Evolutionary conservation across 768 basidiomycete species (phyloP), one percentile per base, ranked within the genome.

Genomic region (Gymnopilus junonius): DNA sequence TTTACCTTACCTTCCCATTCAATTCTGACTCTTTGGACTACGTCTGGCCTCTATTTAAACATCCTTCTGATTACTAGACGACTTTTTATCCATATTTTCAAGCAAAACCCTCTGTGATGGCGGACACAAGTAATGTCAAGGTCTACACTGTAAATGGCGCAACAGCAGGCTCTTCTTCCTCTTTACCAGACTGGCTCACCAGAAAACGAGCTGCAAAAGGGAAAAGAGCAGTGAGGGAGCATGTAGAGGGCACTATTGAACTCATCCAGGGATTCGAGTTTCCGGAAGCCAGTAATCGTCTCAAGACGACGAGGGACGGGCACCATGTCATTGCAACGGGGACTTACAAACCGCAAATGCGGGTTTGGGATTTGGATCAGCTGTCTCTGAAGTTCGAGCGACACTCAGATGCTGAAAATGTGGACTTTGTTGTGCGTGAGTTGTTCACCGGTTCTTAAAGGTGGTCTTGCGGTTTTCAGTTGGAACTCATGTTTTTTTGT

Each of bases 131-230:
- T 29, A 69, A 69, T 58, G 88, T 68, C 62, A 63, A 91, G 74
- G 93, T 97, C 39, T 99, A 99, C 81, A 97, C 95, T 21, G 95
- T 98, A 70, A 98, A 98, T 71, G 97, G 97, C 20, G 89, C 94
- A 10, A 85, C 91, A 5, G 86, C 92, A 1, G 91, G 93, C 8
- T 94, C 94, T 0, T 92, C 94, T 1, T 91, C 95, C 0, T 91
- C 95, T 37, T 83, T 97, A n/a, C 95, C 95, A 1, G 94, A 97
- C 78, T 97, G 95, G 95, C 85, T 97, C 48, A 91, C 86, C 2
- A 83, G 85, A 40, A 91, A 91, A 71, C 85, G 93, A 43, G 82
- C 84, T 5, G 81, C 82, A 31, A 84, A 86, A 65, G 84, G 83
- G 6, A 93, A 92, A 74, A 83, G 87, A 37, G 85, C 84, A 0